Conservation (phyloP, 192 early-diverging fungal species). For the Backusella circina region DNA sequence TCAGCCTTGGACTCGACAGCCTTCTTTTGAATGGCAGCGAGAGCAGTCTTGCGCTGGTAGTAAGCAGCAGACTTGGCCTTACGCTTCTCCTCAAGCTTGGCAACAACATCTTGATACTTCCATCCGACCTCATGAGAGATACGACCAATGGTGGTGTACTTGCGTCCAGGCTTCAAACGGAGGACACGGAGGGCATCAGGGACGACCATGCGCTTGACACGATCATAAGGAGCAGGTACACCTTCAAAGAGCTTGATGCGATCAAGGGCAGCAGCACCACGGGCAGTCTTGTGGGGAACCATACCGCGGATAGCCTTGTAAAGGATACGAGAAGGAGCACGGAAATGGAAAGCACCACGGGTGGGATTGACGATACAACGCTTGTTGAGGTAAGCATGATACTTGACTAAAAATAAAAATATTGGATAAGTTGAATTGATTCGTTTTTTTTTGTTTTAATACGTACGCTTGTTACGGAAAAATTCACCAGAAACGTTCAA, state of each 20-base stretch:
- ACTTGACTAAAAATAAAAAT: slow-evolving; percentile 65
- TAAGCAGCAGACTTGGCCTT: slow-evolving; percentile 90
- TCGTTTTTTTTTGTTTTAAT: not conserved
- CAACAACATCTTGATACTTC: slow-evolving; percentile 99
- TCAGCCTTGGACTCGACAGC: slow-evolving; percentile 44
- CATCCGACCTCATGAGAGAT: slow-evolving; percentile 96
- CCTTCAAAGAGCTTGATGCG: slow-evolving; percentile 99
- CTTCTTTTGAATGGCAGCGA: slow-evolving; percentile 32
- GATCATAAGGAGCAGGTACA: slow-evolving; percentile 96
- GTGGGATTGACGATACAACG: slow-evolving; percentile 95
- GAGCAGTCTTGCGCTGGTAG: slow-evolving; percentile 87
- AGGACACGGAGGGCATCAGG: slow-evolving; percentile 97
- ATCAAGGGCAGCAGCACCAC: slow-evolving; percentile 94
- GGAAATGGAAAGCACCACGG: slow-evolving; percentile 98
- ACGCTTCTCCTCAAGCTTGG: slow-evolving; percentile 97
- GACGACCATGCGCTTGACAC: slow-evolving; percentile 95
- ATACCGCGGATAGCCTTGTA: slow-evolving; percentile 97
- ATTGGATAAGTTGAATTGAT: not conserved
- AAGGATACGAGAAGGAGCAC: slow-evolving; percentile 95
- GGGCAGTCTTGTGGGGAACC: slow-evolving; percentile 99
- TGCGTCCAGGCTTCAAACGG: slow-evolving; percentile 95
- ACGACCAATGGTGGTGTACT: slow-evolving; percentile 93
- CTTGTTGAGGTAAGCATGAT: slow-evolving; percentile 96
- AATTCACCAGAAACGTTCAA: slow-evolving; percentile 97
- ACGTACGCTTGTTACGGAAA: slow-evolving; percentile 99